Conservation (phyloP, 2,329 filamentous ascomycete species). For the Lasiodiplodia sp. region DNA sequence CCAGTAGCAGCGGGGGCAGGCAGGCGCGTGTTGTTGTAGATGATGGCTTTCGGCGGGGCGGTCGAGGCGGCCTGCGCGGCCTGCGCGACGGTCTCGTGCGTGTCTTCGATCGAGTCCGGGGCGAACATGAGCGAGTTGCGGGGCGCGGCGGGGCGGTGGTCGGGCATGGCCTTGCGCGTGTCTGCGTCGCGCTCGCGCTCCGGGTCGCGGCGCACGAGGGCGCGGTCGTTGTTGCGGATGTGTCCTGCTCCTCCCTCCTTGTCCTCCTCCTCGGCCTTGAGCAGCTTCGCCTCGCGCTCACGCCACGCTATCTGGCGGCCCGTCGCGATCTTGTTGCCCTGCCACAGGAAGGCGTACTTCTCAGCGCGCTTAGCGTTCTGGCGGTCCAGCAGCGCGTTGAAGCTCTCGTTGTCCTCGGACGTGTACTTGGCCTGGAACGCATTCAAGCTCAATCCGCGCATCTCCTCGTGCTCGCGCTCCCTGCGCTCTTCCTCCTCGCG, state of each 20-base stretch:
- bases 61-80: conserved; percentile 73
- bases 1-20: conserved; percentile 53
- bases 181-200: conserved; percentile 61
- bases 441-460: conserved; percentile 74
- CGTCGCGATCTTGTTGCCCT: conserved; percentile 79
- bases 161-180: conserved; percentile 76
- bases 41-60: conserved; percentile 77
- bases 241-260: background rate
- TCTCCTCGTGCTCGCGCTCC: conserved; percentile 58
- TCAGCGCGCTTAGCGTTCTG: conserved; percentile 85
- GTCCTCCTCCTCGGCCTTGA: conserved; percentile 55
- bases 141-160: conserved; percentile 76
- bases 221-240: conserved; percentile 32
- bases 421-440: conserved; percentile 94
- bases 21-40: conserved; percentile 84
- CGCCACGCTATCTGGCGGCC: conserved; percentile 67
- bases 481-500: conserved; percentile 50
- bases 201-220: conserved; percentile 21
- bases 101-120: conserved; percentile 68
- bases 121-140: conserved; percentile 89
- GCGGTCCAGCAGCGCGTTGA: conserved; percentile 89
- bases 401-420: conserved; percentile 97
- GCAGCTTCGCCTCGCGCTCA: conserved; percentile 70
- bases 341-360: conserved; percentile 89
- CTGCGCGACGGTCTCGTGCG: conserved; percentile 67